Percentiles rank a stretch among this genome's conserved stretches.
Evolutionary conservation across 23 red algal species (phyloP).

Genomic region (Cyanidioschyzon merolae): DNA sequence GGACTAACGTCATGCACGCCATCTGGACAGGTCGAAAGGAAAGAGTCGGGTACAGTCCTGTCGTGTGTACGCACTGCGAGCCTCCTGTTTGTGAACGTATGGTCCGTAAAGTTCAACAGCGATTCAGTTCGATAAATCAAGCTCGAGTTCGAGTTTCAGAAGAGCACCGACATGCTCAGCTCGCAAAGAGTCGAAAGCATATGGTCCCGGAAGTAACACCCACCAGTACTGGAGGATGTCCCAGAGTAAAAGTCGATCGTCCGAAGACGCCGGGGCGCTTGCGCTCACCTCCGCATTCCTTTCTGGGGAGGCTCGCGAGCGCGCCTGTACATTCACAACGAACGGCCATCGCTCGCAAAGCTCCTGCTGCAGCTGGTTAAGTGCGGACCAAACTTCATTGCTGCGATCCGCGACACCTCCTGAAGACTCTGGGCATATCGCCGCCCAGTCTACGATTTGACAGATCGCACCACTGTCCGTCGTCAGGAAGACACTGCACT

Average conservation of each 20-base stretch:
- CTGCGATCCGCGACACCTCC: too few species aligned
- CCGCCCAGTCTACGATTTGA: neutral
- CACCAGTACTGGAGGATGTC: conserved; percentile 9
- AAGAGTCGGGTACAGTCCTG: too few species aligned
- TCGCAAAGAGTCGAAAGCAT: neutral
- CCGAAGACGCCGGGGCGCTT: neutral
- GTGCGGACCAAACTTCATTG: neutral
- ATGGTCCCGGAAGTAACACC: neutral
- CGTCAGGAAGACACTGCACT: neutral
- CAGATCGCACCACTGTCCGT: neutral
- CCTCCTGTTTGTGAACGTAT: too few species aligned
- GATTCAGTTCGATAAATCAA: too few species aligned
- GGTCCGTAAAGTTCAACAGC: too few species aligned
- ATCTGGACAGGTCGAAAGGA: too few species aligned
- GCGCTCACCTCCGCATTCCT: neutral
- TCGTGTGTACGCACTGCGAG: too few species aligned
- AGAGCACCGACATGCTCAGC: neutral
- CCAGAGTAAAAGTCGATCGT: neutral
- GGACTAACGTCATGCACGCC: too few species aligned
- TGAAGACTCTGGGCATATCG: too few species aligned
- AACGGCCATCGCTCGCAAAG: neutral
- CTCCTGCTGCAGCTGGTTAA: neutral
- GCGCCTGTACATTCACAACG: neutral
- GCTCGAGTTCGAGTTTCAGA: neutral
- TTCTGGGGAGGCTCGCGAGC: neutral